These are phyloP conservation scores for Cichorium intybus DNA, from an alignment of 140 eudicot species.

Conservation along the genomic window DNA sequence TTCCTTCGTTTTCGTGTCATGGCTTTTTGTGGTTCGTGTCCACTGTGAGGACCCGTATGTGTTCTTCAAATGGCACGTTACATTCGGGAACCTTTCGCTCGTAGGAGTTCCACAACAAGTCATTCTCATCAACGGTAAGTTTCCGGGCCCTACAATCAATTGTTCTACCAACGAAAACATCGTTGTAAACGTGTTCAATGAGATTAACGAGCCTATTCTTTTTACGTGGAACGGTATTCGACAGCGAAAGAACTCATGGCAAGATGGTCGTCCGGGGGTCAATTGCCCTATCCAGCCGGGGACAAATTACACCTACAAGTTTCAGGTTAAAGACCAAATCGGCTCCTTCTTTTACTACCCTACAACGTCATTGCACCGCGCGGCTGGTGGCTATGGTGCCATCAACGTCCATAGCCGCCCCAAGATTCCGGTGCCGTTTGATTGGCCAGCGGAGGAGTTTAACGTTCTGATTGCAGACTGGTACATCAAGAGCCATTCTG, in stretches of 20 bases:
- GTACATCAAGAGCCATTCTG: conserved; percentile 42
- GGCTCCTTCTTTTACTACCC: conserved; percentile 58
- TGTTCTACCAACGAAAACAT: conserved; percentile 60
- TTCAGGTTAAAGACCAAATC: conserved; percentile 70
- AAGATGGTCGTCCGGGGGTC: conserved; percentile 51
- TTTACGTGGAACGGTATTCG: conserved; percentile 61
- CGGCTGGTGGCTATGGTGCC: conserved; percentile 55
- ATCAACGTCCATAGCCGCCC: conserved; percentile 49
- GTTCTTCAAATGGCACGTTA: conserved; percentile 46
- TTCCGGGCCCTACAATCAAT: conserved; percentile 59
- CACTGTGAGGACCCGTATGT: conserved; percentile 49
- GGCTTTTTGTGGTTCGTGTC: conserved; percentile 10
- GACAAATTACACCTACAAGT: conserved; percentile 44
- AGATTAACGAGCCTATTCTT: conserved; percentile 59
- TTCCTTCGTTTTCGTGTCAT: not conserved
- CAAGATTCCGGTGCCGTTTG: conserved; percentile 53
- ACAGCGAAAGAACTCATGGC: conserved; percentile 66
- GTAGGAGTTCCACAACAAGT: conserved; percentile 55
- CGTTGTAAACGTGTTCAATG: conserved; percentile 51
- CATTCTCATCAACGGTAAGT: conserved; percentile 54
- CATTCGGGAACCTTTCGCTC: conserved; percentile 51
- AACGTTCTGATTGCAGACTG: conserved; percentile 50
- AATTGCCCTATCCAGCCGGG: conserved; percentile 60
- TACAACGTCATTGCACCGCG: conserved; percentile 40
- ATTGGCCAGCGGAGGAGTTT: conserved; percentile 40